These are phyloP conservation scores for Cystofilobasidium macerans DNA, from an alignment of 768 basidiomycete species.

Conservation along the genomic window DNA sequence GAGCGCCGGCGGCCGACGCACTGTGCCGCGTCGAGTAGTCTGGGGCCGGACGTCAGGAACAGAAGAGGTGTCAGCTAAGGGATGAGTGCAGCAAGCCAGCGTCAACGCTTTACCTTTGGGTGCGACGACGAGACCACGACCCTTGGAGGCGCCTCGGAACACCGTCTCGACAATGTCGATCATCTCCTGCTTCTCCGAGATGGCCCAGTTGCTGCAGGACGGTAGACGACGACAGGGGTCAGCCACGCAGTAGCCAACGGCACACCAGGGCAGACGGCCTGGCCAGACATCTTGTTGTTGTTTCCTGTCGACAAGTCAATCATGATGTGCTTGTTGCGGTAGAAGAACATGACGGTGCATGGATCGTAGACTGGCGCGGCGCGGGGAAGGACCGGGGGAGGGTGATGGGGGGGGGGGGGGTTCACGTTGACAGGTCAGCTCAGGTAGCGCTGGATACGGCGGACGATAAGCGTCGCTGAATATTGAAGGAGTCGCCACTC, in stretches of 20 bases:
- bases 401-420: too few relatives aligned
- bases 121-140: slow-evolving; percentile 91
- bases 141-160: slow-evolving; percentile 93
- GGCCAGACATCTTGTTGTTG: slow-evolving; percentile 89
- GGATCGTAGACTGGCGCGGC: slow-evolving; percentile 62
- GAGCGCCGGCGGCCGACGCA: too few relatives aligned
- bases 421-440: too few relatives aligned
- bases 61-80: too few relatives aligned
- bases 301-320: slow-evolving; percentile 99
- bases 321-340: slow-evolving; percentile 95
- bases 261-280: neutral
- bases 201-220: slow-evolving; percentile 79
- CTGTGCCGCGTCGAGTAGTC: slow-evolving; percentile 72
- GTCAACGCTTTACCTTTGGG: slow-evolving; percentile 89
- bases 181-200: slow-evolving; percentile 98
- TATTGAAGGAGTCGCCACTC: slow-evolving; percentile 35
- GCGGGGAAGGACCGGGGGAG: neutral
- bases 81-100: neutral
- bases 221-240: neutral
- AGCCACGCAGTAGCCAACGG: neutral
- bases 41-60: slow-evolving; percentile 32
- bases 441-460: neutral
- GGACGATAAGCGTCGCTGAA: neutral
- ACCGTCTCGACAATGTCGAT: slow-evolving; percentile 98
- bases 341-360: slow-evolving; percentile 50